Evolutionary conservation across 495 filamentous ascomycete genomes (phyloP).

Genomic region (Podospora pseudopauciseta): DNA sequence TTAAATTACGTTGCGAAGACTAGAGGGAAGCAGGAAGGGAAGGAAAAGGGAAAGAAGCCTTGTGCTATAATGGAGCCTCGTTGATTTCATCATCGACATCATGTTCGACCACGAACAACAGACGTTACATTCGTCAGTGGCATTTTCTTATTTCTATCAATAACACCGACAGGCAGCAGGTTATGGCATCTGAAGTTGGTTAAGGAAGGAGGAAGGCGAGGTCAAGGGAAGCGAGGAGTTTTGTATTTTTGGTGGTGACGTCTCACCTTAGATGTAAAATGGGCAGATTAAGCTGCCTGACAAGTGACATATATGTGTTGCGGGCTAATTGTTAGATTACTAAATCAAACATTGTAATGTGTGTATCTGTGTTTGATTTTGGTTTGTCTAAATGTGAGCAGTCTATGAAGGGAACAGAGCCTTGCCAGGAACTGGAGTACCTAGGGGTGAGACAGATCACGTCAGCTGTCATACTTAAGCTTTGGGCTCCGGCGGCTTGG

Average conservation of each 20-base stretch:
- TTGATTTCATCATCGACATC: background rate
- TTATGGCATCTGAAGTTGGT: background rate
- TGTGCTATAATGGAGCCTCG: background rate
- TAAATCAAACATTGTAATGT: background rate
- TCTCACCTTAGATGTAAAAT: background rate
- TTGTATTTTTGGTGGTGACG: background rate
- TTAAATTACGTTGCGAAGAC: background rate
- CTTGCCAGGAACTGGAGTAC: background rate
- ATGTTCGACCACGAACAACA: background rate
- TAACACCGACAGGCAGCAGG: background rate
- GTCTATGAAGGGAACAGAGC: background rate
- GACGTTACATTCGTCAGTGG: background rate
- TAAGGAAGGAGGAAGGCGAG: background rate
- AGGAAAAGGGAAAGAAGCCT: background rate
- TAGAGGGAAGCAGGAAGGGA: background rate
- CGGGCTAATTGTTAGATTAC: background rate
- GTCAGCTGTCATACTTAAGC: background rate
- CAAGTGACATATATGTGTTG: background rate
- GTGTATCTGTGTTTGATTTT: background rate
- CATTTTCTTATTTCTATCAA: background rate
- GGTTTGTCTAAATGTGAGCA: background rate
- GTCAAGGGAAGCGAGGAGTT: background rate
- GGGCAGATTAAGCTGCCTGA: background rate
- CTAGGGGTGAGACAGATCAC: background rate
- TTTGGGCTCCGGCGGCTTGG: background rate